Base-by-base conservation (phyloP, 441 rosid species). In the Hura crepitans region DNA sequence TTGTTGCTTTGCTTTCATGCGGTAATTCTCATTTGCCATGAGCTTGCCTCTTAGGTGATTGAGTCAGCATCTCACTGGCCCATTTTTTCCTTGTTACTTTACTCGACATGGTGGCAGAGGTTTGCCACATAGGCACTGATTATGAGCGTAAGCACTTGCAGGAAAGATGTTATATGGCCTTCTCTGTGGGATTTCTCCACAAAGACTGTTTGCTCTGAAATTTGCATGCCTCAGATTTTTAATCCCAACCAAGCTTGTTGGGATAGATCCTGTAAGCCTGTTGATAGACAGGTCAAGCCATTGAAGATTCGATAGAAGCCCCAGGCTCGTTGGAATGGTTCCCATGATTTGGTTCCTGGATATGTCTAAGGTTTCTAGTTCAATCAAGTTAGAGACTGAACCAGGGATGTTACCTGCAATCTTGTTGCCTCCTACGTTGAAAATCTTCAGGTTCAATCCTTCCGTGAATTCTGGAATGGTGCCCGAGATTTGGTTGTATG, bases 161-260 rank as follows among this genome's bases (percentile, higher is more conserved):
- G 91, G 94, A 73, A 94, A 94, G 66, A 87, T 78, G 69, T 84
- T 87, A 75, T 81, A 94, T 57, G 99, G 99, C 75, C 92, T 88
- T 27, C 90, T 90, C 77, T 92, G 99, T n/a, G 99, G 99, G 61
- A 94, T 94, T 81, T 78, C 82, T 66, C 99, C 99, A 43, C 99
- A 94, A 39, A 94, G 80, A 77, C 79, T 83, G 78, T 94, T 94
- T 45, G 89, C 92, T 69, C 97, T 89, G 86, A 94, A 94, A 78
- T 80, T 92, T 57, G 77, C 99, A 83, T 94, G 96, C 66, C 68
- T 82, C 63, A 92, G n/a, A 9, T 75, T 64, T 66, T 71, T 63
- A 66, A 90, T 74, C 39, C 85, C 87, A 79, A 86, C 76, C 63
- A 94, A 84, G 83, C 81, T 90, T 30, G 68, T 75, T 17, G 99